Conservation (phyloP, 2,329 filamentous ascomycete genomes). For the Chaetomiaceae sp. region DNA sequence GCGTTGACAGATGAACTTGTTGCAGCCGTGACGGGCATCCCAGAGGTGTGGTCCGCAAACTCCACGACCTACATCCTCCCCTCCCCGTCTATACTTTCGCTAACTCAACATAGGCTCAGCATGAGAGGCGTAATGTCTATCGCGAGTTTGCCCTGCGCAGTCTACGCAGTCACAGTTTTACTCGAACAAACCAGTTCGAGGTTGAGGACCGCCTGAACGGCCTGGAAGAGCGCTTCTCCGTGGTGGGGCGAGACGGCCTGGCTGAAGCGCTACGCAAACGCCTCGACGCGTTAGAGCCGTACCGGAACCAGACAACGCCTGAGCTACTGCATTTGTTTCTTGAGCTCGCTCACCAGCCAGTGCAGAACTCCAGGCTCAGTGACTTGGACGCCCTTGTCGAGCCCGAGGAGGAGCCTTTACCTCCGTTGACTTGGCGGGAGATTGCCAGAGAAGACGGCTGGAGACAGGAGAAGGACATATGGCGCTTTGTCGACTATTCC, state of each 20-base stretch:
- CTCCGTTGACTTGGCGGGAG: slow-evolving; percentile 69
- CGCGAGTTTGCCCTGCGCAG: slow-evolving; percentile 48
- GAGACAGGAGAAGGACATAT: slow-evolving; percentile 61
- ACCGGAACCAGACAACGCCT: slow-evolving; percentile 63
- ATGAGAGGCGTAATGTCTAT: slow-evolving; percentile 38
- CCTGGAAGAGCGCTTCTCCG: slow-evolving; percentile 79
- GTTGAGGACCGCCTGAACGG: slow-evolving; percentile 62
- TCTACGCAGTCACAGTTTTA: slow-evolving; percentile 52
- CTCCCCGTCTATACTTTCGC: slow-evolving; percentile 13
- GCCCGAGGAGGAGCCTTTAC: slow-evolving; percentile 40
- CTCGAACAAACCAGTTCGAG: slow-evolving; percentile 72
- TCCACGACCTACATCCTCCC: slow-evolving; percentile 1
- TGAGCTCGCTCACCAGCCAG: slow-evolving; percentile 75
- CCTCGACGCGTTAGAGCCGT: slow-evolving; percentile 24
- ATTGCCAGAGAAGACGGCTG: slow-evolving; percentile 73
- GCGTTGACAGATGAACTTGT: slow-evolving; percentile 69
- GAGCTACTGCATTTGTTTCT: slow-evolving; percentile 77
- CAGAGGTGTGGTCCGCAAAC: slow-evolving; percentile 45
- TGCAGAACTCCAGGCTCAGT: slow-evolving; percentile 61
- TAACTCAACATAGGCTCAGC: slow-evolving; percentile 26
- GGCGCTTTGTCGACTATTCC: slow-evolving; percentile 65
- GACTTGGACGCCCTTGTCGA: slow-evolving; percentile 54
- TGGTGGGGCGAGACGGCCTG: slow-evolving; percentile 73
- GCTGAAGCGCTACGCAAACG: slow-evolving; percentile 61
- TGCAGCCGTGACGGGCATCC: slow-evolving; percentile 53